These are phyloP conservation scores for Sugiyamaella valdiviana DNA, from an alignment of 805 yeast genomes.

Conservation along the genomic window DNA sequence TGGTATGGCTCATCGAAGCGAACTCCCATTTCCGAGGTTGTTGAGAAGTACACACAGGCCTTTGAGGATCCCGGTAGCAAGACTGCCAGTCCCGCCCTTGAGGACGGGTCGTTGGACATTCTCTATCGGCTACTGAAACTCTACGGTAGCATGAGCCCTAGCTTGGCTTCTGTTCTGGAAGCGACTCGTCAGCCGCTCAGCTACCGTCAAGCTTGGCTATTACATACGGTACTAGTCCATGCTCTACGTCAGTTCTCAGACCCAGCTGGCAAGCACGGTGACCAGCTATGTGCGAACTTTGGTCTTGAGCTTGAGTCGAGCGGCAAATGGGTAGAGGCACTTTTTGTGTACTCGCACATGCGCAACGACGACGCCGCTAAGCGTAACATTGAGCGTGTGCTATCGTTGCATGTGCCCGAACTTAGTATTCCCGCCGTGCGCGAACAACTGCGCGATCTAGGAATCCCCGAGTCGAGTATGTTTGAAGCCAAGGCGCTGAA, in stretches of 20 bases:
- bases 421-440: constrained; percentile 4
- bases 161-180: constrained; percentile 12
- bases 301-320: constrained; percentile 46
- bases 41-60: constrained; percentile 18
- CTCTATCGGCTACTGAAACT: constrained; percentile 14
- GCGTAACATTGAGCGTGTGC: constrained; percentile 33
- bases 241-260: constrained; percentile 15
- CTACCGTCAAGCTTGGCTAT: constrained; percentile 40
- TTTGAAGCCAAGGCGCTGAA: constrained; percentile 56
- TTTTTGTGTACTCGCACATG: constrained; percentile 58
- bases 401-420: constrained; percentile 22
- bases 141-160: constrained; percentile 13
- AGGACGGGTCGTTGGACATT: constrained; percentile 2
- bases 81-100: constrained; percentile 9
- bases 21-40: constrained; percentile 20
- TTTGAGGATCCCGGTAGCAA: constrained; percentile 8
- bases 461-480: constrained; percentile 44
- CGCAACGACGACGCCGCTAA: constrained; percentile 42
- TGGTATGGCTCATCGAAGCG: constrained; percentile 44
- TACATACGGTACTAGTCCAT: constrained; percentile 38
- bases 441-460: constrained; percentile 34
- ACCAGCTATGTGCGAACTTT: constrained; percentile 37
- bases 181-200: constrained; percentile 7
- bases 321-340: constrained; percentile 52
- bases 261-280: constrained; percentile 27